Percentiles rank a stretch among this genome's conserved stretches.
phyloP scores from a whole-genome alignment of 2,329 filamentous ascomycete genomes.

The Diaporthe capsici region DNA sequence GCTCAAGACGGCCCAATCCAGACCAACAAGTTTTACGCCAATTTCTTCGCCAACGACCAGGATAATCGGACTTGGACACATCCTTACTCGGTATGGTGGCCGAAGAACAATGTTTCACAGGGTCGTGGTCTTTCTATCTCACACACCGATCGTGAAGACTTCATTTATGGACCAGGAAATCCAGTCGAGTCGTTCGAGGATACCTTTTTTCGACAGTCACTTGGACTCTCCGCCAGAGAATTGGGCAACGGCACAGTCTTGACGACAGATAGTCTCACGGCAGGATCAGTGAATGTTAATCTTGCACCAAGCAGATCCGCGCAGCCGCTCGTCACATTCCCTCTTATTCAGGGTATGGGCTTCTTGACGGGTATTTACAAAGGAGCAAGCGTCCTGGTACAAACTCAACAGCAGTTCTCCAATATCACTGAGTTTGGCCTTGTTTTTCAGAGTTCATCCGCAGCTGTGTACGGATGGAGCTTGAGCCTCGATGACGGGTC shows the following conservation, averaged over 20 bases:
- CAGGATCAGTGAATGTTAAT: background rate
- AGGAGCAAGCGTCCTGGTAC: background rate
- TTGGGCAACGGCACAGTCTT: background rate
- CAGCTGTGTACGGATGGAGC: background rate
- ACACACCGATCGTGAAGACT: background rate
- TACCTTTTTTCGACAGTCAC: background rate
- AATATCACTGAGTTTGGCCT: background rate
- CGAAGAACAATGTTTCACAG: background rate
- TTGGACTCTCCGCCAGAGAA: background rate
- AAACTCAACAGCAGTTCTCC: background rate
- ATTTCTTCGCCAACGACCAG: constrained; percentile 32
- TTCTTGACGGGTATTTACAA: background rate
- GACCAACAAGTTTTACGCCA: constrained; percentile 36
- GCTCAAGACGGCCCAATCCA: constrained; percentile 2
- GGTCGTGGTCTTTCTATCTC: constrained; percentile 8
- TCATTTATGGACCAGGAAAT: background rate
- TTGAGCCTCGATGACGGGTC: background rate
- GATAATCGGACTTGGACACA: constrained; percentile 31
- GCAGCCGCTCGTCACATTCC: background rate
- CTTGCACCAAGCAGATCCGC: background rate
- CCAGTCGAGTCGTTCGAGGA: constrained; percentile 5
- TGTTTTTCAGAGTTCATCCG: background rate
- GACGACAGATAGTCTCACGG: background rate
- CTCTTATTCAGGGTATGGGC: background rate
- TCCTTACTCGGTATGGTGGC: background rate